phyloP scores from a whole-genome alignment of 352 stramenopile genomes.

The Peronospora farinosa region DNA sequence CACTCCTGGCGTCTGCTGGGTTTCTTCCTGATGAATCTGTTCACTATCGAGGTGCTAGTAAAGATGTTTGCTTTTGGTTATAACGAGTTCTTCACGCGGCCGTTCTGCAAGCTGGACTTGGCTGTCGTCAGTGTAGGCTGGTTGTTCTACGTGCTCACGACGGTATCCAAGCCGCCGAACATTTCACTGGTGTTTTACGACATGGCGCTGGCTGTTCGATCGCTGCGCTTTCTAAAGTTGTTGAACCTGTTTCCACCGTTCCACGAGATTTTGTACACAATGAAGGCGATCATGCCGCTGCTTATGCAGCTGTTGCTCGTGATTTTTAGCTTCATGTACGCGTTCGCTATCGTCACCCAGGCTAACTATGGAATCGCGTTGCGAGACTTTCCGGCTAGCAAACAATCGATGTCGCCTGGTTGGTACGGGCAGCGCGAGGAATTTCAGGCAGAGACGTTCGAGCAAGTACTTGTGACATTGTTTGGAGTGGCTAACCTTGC shows the following conservation, averaged over 20 bases:
- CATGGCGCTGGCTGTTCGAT: conserved; percentile 64
- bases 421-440: conserved; percentile 69
- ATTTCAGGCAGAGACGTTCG: conserved; percentile 77
- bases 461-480: conserved; percentile 66
- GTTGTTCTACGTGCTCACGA: conserved; percentile 76
- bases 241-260: conserved; percentile 81
- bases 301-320: conserved; percentile 72
- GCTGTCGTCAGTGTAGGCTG: conserved; percentile 64
- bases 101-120: conserved; percentile 76
- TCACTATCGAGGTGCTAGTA: conserved; percentile 63
- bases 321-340: conserved; percentile 83
- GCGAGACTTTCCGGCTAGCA: conserved; percentile 45
- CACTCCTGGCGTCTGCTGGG: conserved; percentile 66
- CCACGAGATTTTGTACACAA: conserved; percentile 79
- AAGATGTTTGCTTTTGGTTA: conserved; percentile 82
- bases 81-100: conserved; percentile 65
- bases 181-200: conserved; percentile 79
- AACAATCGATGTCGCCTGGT: conserved; percentile 40
- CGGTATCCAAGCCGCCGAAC: conserved; percentile 41
- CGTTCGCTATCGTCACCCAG: conserved; percentile 75
- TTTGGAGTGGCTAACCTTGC: conserved; percentile 72
- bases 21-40: conserved; percentile 59
- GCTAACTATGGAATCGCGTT: conserved; percentile 65
- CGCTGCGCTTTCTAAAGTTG: conserved; percentile 72
- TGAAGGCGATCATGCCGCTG: conserved; percentile 77